Base-by-base conservation (phyloP, 768 basidiomycete genomes). In the Mrakia gelida region DNA sequence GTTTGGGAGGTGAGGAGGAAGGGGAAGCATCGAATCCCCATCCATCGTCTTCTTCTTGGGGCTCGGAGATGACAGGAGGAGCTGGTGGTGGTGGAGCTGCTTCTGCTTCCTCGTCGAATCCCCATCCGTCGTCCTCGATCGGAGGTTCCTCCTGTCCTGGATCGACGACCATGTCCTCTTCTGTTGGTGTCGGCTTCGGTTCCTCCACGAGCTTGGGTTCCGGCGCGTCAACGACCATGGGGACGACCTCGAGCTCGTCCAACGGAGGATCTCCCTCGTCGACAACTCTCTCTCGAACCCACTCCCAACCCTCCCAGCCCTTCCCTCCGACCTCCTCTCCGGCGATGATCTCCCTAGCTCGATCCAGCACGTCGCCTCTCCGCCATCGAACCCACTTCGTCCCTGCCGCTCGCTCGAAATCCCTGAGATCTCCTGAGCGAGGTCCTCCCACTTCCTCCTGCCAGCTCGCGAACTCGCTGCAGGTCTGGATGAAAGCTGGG, bases 21-120 rank as follows among this genome's bases (percentile, higher is more conserved):
- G 72, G 38, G 23, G 72, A 43, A 15, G n/a, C 68, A 15, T 71
- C 72, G 32, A 73, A 73, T 18, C 75, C 75, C 75, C 75, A 75
- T 23, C 75, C 75, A 34, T 75, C 75, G 1, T 75, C 63, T 34
- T 75, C 43, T 52, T 75, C 75, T 43, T 45, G 45, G 54, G 61
- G 23, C 9, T 65, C 75, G 43, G 41, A 11, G 41, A 23, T 34
- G 18, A 45, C 23, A 28, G 59, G 15, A 67, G 68, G 43, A n/a
- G 26, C n/a, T 1, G 65, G 54, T n/a, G 63, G 62, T 21, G 32
- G 28, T n/a, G 67, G 41, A n/a, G 65, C 23, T 38, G 84, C 85
- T 10, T 84, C 73, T 30, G 82, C 82, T 32, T 83, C 83, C 8
- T 86, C 86, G 70, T 86, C 86, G 45, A 86, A 85, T 0, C 83